phyloP scores from a whole-genome alignment of 257 asterid species.

The Solanum lignicaule region DNA sequence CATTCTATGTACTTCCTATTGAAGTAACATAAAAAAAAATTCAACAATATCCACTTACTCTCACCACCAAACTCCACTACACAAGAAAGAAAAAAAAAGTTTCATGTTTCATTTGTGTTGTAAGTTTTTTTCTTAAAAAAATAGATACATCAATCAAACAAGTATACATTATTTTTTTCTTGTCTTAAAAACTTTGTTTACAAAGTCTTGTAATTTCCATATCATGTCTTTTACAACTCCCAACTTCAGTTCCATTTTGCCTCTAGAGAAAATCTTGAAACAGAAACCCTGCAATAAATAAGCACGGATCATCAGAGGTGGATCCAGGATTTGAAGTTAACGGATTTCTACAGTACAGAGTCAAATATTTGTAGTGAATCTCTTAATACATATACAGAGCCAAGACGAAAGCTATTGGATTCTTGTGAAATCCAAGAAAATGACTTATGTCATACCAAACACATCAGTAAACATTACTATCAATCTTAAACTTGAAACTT shows the following conservation, averaged over 20 bases:
- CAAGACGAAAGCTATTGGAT: not conserved
- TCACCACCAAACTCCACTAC: not conserved
- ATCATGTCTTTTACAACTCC: not conserved
- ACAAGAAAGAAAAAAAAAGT: not conserved
- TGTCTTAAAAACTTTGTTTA: not conserved
- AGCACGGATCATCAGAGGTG: not conserved
- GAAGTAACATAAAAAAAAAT: not conserved
- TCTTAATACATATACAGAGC: not conserved
- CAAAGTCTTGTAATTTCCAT: not conserved
- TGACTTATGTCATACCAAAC: not conserved
- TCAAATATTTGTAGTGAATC: not conserved
- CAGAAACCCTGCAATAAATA: not conserved
- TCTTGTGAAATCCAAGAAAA: not conserved
- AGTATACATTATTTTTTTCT: not conserved
- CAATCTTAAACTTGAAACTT: not conserved
- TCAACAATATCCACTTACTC: not conserved
- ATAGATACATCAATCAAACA: not conserved
- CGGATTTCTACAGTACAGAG: not conserved
- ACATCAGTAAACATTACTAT: not conserved
- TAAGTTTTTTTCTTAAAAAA: not conserved
- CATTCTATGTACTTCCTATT: slow-evolving; percentile 2
- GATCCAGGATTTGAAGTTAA: not conserved
- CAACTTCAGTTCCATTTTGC: not conserved
- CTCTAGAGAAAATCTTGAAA: not conserved
- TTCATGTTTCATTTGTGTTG: not conserved